A percentile compares a stretch with the other conserved stretches of the same genome.
These are phyloP conservation scores for Actinomucor elegans DNA, from an alignment of 371 early-diverging fungal species.

Conservation along the genomic window DNA sequence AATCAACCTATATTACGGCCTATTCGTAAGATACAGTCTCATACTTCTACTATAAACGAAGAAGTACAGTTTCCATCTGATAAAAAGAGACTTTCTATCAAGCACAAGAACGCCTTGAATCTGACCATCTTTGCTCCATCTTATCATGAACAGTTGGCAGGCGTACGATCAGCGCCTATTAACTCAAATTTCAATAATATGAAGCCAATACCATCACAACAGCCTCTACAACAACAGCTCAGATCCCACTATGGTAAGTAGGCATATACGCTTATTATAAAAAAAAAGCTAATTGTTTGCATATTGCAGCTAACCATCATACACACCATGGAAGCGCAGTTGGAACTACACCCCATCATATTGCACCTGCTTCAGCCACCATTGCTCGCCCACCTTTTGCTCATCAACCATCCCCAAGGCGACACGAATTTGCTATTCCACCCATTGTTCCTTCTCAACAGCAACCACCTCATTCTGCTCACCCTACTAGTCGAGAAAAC, in stretches of 20 bases:
- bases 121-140: conserved; percentile 62
- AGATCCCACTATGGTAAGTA: conserved; percentile 2
- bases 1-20: conserved; percentile 5
- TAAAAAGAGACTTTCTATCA: conserved; percentile 26
- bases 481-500: conserved; percentile 16
- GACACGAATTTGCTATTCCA: conserved; percentile 50
- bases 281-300: too few relatives aligned
- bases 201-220: conserved; percentile 17
- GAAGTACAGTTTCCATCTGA: neutral
- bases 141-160: conserved; percentile 51
- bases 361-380: conserved; percentile 20
- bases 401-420: conserved; percentile 25
- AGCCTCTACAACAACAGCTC: conserved; percentile 7
- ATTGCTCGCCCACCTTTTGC: conserved; percentile 21
- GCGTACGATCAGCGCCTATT: conserved; percentile 59
- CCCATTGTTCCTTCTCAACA: conserved; percentile 56
- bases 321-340: neutral
- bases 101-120: conserved; percentile 54
- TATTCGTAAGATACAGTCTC: conserved; percentile 14
- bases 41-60: conserved; percentile 3
- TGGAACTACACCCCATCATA: conserved; percentile 2
- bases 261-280: neutral
- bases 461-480: conserved; percentile 36
- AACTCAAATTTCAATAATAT: conserved; percentile 47
- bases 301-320: too few relatives aligned